These are phyloP conservation scores for Trichosporon sp. DNA, from an alignment of 1,284 basidiomycete species.

Conservation along the genomic window DNA sequence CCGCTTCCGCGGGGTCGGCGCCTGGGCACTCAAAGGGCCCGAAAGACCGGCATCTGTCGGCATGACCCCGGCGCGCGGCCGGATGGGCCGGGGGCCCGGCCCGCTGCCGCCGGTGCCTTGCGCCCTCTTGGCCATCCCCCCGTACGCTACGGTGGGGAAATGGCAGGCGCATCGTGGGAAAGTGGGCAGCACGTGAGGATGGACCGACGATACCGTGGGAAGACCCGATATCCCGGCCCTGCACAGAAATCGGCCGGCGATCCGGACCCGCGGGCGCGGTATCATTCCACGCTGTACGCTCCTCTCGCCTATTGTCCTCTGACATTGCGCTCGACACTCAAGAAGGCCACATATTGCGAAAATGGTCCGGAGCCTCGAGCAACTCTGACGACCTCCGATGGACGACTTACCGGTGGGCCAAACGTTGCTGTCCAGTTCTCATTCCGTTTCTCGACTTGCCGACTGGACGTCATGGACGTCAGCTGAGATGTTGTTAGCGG, in stretches of 20 bases:
- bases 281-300: background rate
- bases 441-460: no score
- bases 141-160: background rate
- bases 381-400: no score
- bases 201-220: background rate
- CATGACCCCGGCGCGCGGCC: background rate
- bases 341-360: no score
- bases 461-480: no score
- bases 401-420: no score
- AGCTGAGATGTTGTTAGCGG: no score
- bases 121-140: background rate
- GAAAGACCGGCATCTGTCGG: background rate
- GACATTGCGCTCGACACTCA: no score
- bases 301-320: background rate
- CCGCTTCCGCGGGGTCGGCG: background rate
- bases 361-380: no score
- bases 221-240: background rate
- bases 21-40: background rate
- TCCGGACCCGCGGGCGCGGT: background rate
- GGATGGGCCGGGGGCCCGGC: background rate
- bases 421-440: no score
- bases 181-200: background rate
- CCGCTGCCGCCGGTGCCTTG: conserved; percentile 1
- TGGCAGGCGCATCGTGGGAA: background rate
- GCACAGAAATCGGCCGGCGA: background rate